These are phyloP conservation scores for Peniophora sp. DNA, from an alignment of 1,284 basidiomycete genomes.

Conservation along the genomic window DNA sequence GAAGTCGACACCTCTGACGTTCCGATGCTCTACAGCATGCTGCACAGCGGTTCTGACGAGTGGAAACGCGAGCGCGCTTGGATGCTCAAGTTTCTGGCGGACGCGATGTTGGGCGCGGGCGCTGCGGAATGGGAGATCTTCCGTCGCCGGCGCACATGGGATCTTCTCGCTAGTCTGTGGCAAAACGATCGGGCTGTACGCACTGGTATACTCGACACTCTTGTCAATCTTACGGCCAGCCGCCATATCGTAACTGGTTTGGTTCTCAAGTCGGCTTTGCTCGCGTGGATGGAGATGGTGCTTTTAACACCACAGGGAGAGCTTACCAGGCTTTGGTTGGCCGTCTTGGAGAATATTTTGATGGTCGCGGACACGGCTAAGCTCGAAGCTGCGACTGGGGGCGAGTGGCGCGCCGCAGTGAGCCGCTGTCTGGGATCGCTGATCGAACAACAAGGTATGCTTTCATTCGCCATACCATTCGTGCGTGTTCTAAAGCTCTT, in stretches of 20 bases:
- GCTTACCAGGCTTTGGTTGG: constrained; percentile 56
- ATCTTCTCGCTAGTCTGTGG: constrained; percentile 76
- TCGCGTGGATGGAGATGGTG: constrained; percentile 79
- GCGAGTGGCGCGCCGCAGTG: constrained; percentile 49
- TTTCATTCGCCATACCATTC: background rate
- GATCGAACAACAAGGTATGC: constrained; percentile 23
- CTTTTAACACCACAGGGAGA: constrained; percentile 29
- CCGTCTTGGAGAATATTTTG: constrained; percentile 64
- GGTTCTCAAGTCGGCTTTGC: constrained; percentile 57
- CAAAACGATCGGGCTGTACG: constrained; percentile 56
- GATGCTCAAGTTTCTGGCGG: constrained; percentile 81
- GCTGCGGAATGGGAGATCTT: constrained; percentile 77
- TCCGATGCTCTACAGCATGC: constrained; percentile 78
- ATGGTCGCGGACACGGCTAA: constrained; percentile 37
- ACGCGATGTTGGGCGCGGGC: constrained; percentile 64
- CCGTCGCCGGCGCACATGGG: constrained; percentile 81
- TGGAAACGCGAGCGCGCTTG: constrained; percentile 83
- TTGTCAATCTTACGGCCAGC: constrained; percentile 66
- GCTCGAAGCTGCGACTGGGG: constrained; percentile 39
- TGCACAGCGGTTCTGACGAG: constrained; percentile 73
- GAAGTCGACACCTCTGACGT: constrained; percentile 70
- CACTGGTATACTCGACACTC: constrained; percentile 59
- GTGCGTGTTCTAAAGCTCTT: constrained; percentile 4
- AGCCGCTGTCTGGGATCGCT: constrained; percentile 43
- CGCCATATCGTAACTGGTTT: constrained; percentile 59